Conservation (phyloP, 345 rosid species). For the Linum tenue region DNA sequence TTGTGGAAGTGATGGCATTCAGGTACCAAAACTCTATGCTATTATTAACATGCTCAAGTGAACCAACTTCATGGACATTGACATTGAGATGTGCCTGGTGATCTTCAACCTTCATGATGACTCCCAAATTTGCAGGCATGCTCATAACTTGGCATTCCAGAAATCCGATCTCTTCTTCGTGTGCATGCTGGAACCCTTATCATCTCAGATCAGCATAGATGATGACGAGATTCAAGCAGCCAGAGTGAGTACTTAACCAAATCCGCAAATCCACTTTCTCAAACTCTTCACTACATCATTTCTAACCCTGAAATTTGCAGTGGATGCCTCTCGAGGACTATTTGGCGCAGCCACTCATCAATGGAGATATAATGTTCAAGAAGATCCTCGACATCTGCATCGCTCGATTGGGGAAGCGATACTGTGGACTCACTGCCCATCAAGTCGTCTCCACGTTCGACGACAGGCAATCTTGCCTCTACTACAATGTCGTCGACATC, state of each 20-base stretch:
- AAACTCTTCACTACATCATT: not conserved
- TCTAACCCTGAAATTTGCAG: conserved; percentile 22
- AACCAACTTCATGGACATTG: not conserved
- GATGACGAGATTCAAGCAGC: conserved; percentile 74
- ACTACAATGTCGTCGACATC: conserved; percentile 54
- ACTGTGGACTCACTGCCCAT: conserved; percentile 71
- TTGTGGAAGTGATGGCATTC: conserved; percentile 80
- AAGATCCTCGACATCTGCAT: conserved; percentile 77
- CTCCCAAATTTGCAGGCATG: conserved; percentile 53
- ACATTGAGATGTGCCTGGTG: not conserved
- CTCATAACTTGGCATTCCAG: conserved; percentile 74
- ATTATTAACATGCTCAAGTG: not conserved
- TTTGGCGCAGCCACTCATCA: conserved; percentile 70
- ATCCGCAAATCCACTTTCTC: too few species aligned
- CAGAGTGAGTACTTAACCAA: conserved; percentile 37
- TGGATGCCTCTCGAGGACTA: conserved; percentile 88
- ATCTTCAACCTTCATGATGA: not conserved
- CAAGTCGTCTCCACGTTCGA: conserved; percentile 69
- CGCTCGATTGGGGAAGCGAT: conserved; percentile 50
- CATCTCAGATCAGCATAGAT: conserved; percentile 50
- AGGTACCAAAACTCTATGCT: conserved; percentile 29
- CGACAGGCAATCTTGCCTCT: conserved; percentile 59
- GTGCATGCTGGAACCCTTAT: conserved; percentile 72
- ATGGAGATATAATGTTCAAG: conserved; percentile 75
- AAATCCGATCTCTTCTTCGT: conserved; percentile 91